These are phyloP conservation scores for Trichoderma koningii DNA, from an alignment of 2,329 filamentous ascomycete species.

Conservation along the genomic window DNA sequence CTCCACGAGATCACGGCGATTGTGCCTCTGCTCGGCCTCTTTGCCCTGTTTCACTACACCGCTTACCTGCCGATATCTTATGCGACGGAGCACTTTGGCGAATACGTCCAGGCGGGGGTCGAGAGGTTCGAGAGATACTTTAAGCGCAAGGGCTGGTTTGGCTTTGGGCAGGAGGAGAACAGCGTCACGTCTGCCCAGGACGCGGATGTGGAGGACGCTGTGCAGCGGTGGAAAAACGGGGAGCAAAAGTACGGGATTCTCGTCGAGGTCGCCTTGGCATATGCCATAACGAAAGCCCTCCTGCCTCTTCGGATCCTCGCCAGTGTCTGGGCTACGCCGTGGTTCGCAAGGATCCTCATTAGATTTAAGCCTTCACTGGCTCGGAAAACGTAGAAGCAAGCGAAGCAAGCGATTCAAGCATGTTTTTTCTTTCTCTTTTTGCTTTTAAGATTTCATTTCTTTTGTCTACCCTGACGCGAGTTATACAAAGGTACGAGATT, in stretches of 20 bases:
- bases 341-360: conserved; percentile 75
- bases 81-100: conserved; percentile 53
- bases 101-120: conserved; percentile 62
- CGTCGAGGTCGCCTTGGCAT: conserved; percentile 79
- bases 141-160: conserved; percentile 78
- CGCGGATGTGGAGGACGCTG: conserved; percentile 33
- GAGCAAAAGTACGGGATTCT: conserved; percentile 58
- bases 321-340: conserved; percentile 88
- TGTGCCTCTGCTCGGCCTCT: conserved; percentile 73
- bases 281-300: conserved; percentile 84
- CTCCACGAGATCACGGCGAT: conserved; percentile 92
- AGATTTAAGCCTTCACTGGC: conserved; percentile 39
- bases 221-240: conserved; percentile 43
- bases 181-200: conserved; percentile 25
- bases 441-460: conserved; percentile 30
- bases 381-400: conserved; percentile 33
- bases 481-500: conserved; percentile 1
- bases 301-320: conserved; percentile 73
- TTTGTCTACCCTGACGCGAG: conserved; percentile 30
- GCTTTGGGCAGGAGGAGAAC: conserved; percentile 50
- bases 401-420: conserved; percentile 8
- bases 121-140: conserved; percentile 77
- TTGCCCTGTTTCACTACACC: conserved; percentile 77
- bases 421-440: conserved; percentile 33
- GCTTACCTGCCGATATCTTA: conserved; percentile 67